Conservation (phyloP, 768 basidiomycete genomes). For the Suillus paluster region DNA sequence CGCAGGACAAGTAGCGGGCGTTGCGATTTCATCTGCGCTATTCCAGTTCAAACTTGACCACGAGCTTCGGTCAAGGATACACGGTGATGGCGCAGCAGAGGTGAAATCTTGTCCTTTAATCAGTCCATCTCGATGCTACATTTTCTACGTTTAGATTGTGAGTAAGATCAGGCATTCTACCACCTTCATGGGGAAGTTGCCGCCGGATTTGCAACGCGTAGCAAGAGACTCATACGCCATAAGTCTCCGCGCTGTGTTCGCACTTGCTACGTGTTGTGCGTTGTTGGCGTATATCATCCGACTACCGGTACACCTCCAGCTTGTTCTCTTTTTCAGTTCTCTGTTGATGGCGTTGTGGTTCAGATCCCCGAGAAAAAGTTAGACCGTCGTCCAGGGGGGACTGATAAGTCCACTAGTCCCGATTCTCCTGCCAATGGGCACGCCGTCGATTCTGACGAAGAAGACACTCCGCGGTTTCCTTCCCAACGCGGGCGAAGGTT, state of each 20-base stretch:
- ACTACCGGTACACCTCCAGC: constrained; percentile 46
- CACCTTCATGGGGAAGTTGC: constrained; percentile 48
- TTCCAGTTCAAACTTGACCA: constrained; percentile 56
- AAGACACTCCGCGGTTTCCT: not conserved
- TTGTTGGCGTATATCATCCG: constrained; percentile 55
- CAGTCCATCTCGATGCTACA: not conserved
- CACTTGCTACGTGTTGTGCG: constrained; percentile 53
- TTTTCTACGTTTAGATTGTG: constrained; percentile 47
- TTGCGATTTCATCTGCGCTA: constrained; percentile 60
- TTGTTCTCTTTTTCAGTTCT: not conserved
- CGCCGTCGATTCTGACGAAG: constrained; percentile 17
- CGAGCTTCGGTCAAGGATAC: constrained; percentile 51
- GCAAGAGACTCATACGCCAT: constrained; percentile 60
- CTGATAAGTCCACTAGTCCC: constrained; percentile 10
- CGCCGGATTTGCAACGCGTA: constrained; percentile 48
- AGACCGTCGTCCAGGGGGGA: constrained; percentile 11
- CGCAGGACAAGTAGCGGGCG: constrained; percentile 61
- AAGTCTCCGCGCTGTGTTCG: constrained; percentile 57
- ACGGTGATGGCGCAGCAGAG: constrained; percentile 46
- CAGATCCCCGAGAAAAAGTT: constrained; percentile 44
- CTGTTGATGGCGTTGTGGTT: not conserved
- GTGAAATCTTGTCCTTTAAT: constrained; percentile 30
- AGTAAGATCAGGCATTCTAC: constrained; percentile 56
- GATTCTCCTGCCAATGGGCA: constrained; percentile 16
- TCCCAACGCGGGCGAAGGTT: constrained; percentile 34